Percentiles rank a stretch among this genome's conserved stretches.
phyloP scores from a whole-genome alignment of 2,329 filamentous ascomycete genomes.

The Trichoderma sp. region DNA sequence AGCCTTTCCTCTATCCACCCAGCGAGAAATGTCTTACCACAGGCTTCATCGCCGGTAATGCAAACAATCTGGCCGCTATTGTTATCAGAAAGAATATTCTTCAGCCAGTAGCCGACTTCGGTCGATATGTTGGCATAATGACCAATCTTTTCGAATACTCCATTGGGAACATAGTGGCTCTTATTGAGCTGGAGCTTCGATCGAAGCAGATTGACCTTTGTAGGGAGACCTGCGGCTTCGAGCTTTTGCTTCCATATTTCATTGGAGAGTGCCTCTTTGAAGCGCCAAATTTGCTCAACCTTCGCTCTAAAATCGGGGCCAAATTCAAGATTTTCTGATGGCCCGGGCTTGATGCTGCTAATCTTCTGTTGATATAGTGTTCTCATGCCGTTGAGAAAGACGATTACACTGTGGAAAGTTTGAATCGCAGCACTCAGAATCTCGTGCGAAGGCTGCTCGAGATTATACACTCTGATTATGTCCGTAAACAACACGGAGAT shows the following conservation, averaged over 20 bases:
- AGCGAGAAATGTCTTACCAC: slow-evolving; percentile 43
- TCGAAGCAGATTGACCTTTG: slow-evolving; percentile 35
- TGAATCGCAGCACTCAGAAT: slow-evolving; percentile 34
- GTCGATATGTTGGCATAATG: slow-evolving; percentile 43
- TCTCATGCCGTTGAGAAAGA: slow-evolving; percentile 39
- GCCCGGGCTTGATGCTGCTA: slow-evolving; percentile 33
- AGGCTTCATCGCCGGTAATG: slow-evolving; percentile 39
- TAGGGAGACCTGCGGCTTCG: slow-evolving; percentile 29
- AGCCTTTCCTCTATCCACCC: slow-evolving; percentile 45
- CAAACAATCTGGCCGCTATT: slow-evolving; percentile 39
- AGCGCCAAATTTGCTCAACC: slow-evolving; percentile 39
- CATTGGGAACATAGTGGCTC: not conserved
- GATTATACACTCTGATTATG: slow-evolving; percentile 37
- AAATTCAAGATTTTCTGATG: slow-evolving; percentile 38
- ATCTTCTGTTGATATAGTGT: slow-evolving; percentile 41
- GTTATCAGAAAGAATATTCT: slow-evolving; percentile 37
- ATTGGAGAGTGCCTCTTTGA: slow-evolving; percentile 38
- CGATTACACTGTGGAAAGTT: slow-evolving; percentile 41
- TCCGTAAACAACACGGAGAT: slow-evolving; percentile 42
- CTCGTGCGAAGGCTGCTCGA: not conserved
- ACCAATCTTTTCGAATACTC: slow-evolving; percentile 29
- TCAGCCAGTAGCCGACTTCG: slow-evolving; percentile 45
- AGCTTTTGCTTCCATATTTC: slow-evolving; percentile 42
- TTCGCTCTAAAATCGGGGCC: slow-evolving; percentile 41
- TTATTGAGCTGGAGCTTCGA: not conserved